Evolutionary conservation across 306 rosid species (phyloP).

Genomic region (Alnus glutinosa): DNA sequence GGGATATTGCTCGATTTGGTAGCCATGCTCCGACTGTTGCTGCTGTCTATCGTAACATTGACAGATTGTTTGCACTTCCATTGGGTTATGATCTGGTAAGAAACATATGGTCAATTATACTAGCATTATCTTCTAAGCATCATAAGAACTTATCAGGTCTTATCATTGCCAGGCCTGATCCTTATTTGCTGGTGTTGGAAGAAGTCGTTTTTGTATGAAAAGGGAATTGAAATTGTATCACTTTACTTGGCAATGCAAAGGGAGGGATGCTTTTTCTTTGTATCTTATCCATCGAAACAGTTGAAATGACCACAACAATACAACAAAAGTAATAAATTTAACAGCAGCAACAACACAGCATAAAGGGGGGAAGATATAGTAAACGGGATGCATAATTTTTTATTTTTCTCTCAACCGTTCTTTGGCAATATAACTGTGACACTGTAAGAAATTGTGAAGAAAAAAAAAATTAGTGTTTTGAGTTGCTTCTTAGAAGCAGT

Average conservation of each 20-base stretch:
- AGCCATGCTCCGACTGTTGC: slow-evolving; percentile 93
- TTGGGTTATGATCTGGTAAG: slow-evolving; percentile 94
- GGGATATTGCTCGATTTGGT: slow-evolving; percentile 91
- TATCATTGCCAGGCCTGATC: background rate
- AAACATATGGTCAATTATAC: slow-evolving; percentile 1
- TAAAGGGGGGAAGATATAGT: slow-evolving; percentile 1
- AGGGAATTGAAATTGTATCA: background rate
- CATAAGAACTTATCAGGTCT: background rate
- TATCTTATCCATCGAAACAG: background rate
- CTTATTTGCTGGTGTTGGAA: background rate
- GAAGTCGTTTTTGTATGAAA: background rate
- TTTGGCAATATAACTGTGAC: background rate
- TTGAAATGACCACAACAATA: background rate
- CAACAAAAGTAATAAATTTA: background rate
- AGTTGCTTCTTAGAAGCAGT: background rate
- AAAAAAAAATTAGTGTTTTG: background rate
- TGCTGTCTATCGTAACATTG: slow-evolving; percentile 78
- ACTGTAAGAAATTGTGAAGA: background rate
- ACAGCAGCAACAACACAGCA: too few species aligned
- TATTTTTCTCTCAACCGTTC: too few species aligned
- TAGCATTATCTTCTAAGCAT: background rate
- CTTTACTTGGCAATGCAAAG: background rate
- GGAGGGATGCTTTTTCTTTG: background rate
- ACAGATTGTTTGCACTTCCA: slow-evolving; percentile 68
- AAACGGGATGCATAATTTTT: background rate